Evolutionary conservation across 2,329 filamentous ascomycete species (phyloP).

Genomic region (Fusarium sp.): DNA sequence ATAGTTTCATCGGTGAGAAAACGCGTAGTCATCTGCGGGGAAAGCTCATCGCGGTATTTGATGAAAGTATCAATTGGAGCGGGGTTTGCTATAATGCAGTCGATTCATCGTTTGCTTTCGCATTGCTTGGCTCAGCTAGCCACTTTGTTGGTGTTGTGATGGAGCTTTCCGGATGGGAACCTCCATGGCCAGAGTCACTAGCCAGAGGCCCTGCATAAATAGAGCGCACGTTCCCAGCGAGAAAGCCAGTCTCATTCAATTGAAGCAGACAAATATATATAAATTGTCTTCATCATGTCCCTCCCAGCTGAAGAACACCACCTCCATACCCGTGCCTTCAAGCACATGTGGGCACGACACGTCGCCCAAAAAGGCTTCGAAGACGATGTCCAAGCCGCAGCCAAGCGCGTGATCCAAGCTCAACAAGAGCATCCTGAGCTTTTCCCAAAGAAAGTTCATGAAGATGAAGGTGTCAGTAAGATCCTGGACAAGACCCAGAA

Average conservation of each 20-base stretch:
- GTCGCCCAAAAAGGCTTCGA: conserved; percentile 8
- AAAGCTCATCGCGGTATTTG: neutral
- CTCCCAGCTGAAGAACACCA: neutral
- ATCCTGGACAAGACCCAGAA: neutral
- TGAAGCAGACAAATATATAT: too few species aligned
- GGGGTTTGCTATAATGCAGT: neutral
- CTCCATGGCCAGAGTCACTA: neutral
- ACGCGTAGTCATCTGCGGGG: neutral
- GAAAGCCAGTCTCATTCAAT: too few species aligned
- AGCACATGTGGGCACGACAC: conserved; percentile 25
- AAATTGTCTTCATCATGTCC: neutral
- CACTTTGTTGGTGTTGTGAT: neutral
- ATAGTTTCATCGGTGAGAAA: neutral
- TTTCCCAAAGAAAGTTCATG: neutral
- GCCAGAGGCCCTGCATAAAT: neutral
- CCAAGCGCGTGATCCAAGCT: neutral
- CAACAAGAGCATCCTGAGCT: neutral
- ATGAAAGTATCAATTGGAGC: neutral
- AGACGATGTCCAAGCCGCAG: conserved; percentile 7
- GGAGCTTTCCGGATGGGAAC: neutral
- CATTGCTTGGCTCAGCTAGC: neutral
- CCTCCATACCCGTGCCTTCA: conserved; percentile 3
- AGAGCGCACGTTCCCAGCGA: neutral
- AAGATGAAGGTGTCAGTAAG: neutral
- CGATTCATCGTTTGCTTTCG: neutral